A percentile compares a stretch with the other conserved stretches of the same genome.
These are phyloP conservation scores for Xerocomus brunneocitrinus DNA, from an alignment of 768 basidiomycete genomes.

Conservation along the genomic window DNA sequence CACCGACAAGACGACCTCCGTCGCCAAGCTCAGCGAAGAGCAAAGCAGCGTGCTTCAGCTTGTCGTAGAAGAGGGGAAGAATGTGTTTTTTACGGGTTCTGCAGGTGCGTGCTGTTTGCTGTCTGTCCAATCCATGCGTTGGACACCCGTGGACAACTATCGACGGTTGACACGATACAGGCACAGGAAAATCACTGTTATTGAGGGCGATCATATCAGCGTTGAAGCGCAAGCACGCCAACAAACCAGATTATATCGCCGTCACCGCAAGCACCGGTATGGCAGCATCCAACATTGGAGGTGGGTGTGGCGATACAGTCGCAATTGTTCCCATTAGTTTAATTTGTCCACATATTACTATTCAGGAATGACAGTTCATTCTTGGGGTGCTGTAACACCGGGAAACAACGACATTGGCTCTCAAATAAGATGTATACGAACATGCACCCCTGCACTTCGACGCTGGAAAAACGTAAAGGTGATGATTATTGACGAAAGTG, in stretches of 20 bases:
- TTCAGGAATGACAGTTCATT: slow-evolving; percentile 57
- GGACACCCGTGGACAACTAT: too few species aligned
- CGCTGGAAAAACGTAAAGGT: slow-evolving; percentile 57
- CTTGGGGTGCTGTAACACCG: slow-evolving; percentile 57
- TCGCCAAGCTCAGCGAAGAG: slow-evolving; percentile 48
- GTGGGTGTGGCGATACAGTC: slow-evolving; percentile 1
- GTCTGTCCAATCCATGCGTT: too few species aligned
- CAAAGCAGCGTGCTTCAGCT: slow-evolving; percentile 49
- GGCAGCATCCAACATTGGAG: slow-evolving; percentile 51
- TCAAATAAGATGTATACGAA: slow-evolving; percentile 47
- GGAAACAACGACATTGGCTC: slow-evolving; percentile 37
- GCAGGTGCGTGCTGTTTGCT: slow-evolving; percentile 54
- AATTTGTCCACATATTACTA: neutral
- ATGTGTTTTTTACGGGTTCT: slow-evolving; percentile 63
- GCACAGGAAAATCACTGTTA: slow-evolving; percentile 62
- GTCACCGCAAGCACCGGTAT: slow-evolving; percentile 44
- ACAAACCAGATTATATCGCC: slow-evolving; percentile 33
- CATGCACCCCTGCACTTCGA: slow-evolving; percentile 49
- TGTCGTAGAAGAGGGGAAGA: slow-evolving; percentile 53
- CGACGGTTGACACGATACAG: slow-evolving; percentile 26
- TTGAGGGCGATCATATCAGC: slow-evolving; percentile 53
- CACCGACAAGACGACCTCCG: slow-evolving; percentile 22
- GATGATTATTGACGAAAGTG: slow-evolving; percentile 65
- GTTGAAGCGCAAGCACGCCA: slow-evolving; percentile 37
- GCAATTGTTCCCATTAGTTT: neutral